Evolutionary conservation across 169 alveolate species (phyloP).

Genomic region (Amoebophrya sp.): DNA sequence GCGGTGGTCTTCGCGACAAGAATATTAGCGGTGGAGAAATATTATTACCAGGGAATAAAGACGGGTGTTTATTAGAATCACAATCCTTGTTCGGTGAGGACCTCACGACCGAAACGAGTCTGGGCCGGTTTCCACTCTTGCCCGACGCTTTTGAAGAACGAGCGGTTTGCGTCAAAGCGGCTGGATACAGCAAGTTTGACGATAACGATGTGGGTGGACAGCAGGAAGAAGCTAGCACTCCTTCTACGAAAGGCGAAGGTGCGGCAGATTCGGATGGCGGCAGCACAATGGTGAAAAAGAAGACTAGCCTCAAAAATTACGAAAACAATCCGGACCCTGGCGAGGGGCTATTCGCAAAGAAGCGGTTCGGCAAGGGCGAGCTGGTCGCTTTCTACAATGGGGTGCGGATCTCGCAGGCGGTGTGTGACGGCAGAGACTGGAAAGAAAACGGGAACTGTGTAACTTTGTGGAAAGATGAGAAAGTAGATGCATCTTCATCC

Average conservation of each 20-base stretch:
- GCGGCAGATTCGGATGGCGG: too few species aligned
- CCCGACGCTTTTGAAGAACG: background rate
- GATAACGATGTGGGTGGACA: background rate
- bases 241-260: background rate
- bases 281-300: too few species aligned
- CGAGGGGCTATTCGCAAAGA: background rate
- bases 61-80: too few species aligned
- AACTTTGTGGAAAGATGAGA: background rate
- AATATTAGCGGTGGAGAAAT: too few species aligned
- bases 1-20: too few species aligned
- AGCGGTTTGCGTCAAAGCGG: background rate
- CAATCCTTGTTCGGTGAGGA: too few species aligned
- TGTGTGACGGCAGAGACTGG: background rate
- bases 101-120: background rate
- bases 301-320: background rate
- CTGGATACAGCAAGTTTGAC: background rate
- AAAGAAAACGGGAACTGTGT: background rate
- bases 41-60: too few species aligned
- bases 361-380: background rate
- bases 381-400: slow-evolving; percentile 1
- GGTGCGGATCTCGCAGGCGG: background rate
- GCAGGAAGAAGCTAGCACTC: background rate
- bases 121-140: background rate
- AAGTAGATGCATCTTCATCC: background rate
- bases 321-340: background rate